A percentile compares a stretch with the other conserved stretches of the same genome.
These are phyloP conservation scores for Chloris gayana DNA, from an alignment of 176 grass and related monocot species.

Conservation along the genomic window DNA sequence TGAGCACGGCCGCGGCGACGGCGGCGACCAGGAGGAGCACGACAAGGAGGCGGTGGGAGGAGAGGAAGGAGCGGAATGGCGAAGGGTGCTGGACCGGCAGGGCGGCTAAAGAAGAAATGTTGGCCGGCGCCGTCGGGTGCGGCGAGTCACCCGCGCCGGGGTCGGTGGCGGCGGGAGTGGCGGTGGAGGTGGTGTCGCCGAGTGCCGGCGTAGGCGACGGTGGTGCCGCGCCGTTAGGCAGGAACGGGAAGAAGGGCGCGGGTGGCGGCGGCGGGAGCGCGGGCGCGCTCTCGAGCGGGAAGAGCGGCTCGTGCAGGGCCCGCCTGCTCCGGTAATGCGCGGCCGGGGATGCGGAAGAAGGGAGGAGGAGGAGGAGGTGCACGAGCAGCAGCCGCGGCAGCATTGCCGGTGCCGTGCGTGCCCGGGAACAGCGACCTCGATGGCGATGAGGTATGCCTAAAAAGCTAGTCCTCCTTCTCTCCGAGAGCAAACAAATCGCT, in stretches of 20 bases:
- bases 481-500: background rate
- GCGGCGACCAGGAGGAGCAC: constrained; percentile 34
- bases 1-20: constrained; percentile 22
- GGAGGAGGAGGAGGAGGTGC: constrained; percentile 42
- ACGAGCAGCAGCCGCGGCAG: constrained; percentile 35
- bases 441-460: background rate
- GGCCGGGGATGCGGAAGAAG: background rate
- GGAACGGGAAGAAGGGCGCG: constrained; percentile 47
- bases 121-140: constrained; percentile 52
- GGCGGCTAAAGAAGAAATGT: constrained; percentile 44
- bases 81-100: constrained; percentile 33
- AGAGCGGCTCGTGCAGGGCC: constrained; percentile 59
- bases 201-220: background rate
- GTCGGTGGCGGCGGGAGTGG: background rate
- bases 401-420: constrained; percentile 38
- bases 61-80: constrained; percentile 47
- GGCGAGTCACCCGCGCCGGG: constrained; percentile 4
- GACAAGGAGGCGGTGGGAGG: constrained; percentile 48
- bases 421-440: constrained; percentile 11
- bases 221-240: constrained; percentile 47
- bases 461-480: background rate
- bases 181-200: background rate
- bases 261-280: constrained; percentile 43
- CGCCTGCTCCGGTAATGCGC: constrained; percentile 32
- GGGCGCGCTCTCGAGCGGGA: constrained; percentile 50